Base-by-base conservation (phyloP, 1,284 basidiomycete species). In the Ustilago nuda region DNA sequence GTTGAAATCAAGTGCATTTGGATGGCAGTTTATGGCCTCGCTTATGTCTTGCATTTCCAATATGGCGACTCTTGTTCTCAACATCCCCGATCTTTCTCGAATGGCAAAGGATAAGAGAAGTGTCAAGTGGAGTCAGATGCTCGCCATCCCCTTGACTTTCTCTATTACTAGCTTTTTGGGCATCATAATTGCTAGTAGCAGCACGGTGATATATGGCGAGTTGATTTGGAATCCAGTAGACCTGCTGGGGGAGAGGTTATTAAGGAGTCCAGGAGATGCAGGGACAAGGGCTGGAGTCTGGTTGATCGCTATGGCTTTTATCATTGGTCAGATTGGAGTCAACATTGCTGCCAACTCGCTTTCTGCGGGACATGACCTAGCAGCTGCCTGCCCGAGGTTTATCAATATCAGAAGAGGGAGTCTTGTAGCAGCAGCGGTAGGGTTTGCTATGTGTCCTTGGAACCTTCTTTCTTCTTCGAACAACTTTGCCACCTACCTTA, bases 341-440 rank as follows among this genome's bases (percentile, higher is more conserved):
- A 87, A 87, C 73, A 92, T 94, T 79, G 92, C 92, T 12, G 93
- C 94, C 57, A 95, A 95, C 87, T 92, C 92, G 4, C 90, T 94
- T 76, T 92, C 91, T 41, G 93, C 93, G 5, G 93, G 94, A 7
- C 93, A 92, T 81, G 93, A 95, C 86, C 87, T 94, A 75, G 94
- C 93, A 0, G 91, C 93, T 3, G 88, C 94, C 7, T 83, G 87
- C 64, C 87, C 93, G 63, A 91, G 91, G 35, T 94, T 91, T 87
- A 91, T 95, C 82, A 94, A 92, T 86, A 94, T 95, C 81, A 91
- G 93, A 32, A 89, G 93, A 19, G 93, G 94, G 19, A 92, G 92
- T 4, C 93, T 92, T 84, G 87, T 94, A 58, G 92, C 91, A 19
- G 92, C 92, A 1, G 88, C 92, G 43, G 89, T 94, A 60, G 93